A percentile compares a stretch with the other conserved stretches of the same genome.
phyloP scores from a whole-genome alignment of 148 eudicot genomes.

The Dianthus caryophyllus region DNA sequence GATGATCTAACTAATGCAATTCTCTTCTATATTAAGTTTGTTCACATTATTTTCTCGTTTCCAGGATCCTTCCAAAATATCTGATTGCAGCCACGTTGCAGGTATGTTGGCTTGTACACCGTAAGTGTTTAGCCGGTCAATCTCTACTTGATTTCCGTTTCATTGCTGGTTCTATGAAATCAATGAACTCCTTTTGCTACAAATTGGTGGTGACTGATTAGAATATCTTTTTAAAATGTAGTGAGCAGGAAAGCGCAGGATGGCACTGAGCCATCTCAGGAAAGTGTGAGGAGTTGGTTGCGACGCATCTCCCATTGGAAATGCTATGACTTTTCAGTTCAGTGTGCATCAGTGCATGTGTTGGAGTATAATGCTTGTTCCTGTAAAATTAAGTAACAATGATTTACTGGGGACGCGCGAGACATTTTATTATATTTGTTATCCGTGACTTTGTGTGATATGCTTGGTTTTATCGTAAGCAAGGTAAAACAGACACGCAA shows the following conservation, averaged over 20 bases:
- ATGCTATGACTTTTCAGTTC: conserved; percentile 48
- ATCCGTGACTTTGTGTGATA: background rate
- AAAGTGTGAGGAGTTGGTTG: conserved; percentile 96
- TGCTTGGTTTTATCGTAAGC: background rate
- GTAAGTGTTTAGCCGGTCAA: background rate
- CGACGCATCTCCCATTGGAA: conserved; percentile 83
- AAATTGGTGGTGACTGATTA: background rate
- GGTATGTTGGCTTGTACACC: conserved; percentile 40
- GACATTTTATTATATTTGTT: background rate
- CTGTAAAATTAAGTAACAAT: background rate
- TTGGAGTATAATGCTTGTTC: background rate
- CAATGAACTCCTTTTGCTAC: background rate
- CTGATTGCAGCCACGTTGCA: conserved; percentile 76
- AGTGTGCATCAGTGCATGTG: background rate
- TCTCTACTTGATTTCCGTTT: background rate
- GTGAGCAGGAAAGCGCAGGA: conserved; percentile 99
- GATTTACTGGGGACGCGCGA: background rate
- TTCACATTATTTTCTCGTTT: conserved; percentile 11
- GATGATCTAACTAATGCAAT: background rate
- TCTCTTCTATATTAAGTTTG: background rate
- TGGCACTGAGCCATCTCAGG: conserved; percentile 82
- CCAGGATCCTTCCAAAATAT: conserved; percentile 82
- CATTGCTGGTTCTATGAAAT: background rate
- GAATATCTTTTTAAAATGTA: conserved; percentile 9
- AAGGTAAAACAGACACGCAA: too few relatives aligned